Conservation (phyloP, 2,329 filamentous ascomycete genomes). For the Pseudogymnoascus sp. region DNA sequence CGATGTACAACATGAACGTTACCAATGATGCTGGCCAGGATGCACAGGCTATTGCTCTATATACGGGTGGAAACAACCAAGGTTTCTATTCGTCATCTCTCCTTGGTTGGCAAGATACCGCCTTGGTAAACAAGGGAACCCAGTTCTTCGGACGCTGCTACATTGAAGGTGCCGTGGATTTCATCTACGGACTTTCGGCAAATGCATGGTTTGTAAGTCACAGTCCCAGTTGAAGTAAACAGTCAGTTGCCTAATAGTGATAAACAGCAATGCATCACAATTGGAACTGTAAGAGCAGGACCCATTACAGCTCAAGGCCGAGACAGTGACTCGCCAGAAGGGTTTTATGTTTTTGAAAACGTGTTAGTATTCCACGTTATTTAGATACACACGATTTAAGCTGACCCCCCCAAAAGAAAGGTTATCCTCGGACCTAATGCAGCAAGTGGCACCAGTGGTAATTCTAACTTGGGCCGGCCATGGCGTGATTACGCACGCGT, state of each 20-base stretch:
- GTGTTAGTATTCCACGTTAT: background rate
- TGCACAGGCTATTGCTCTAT: slow-evolving; percentile 41
- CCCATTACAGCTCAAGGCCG: slow-evolving; percentile 40
- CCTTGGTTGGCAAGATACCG: slow-evolving; percentile 47
- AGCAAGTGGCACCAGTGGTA: slow-evolving; percentile 25
- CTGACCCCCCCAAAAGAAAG: background rate
- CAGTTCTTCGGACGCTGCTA: slow-evolving; percentile 47
- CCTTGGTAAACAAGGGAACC: slow-evolving; percentile 40
- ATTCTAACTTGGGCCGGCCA: slow-evolving; percentile 43
- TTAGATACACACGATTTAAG: background rate
- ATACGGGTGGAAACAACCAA: slow-evolving; percentile 38
- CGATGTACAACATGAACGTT: slow-evolving; percentile 50
- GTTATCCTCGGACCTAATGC: slow-evolving; percentile 14
- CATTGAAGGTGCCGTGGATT: slow-evolving; percentile 50
- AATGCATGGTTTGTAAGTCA: slow-evolving; percentile 37
- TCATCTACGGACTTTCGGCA: slow-evolving; percentile 44
- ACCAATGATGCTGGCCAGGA: slow-evolving; percentile 35
- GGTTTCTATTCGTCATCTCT: slow-evolving; percentile 49
- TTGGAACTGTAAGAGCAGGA: slow-evolving; percentile 36
- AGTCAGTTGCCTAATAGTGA: background rate
- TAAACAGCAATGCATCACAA: slow-evolving; percentile 32
- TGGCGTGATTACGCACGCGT: slow-evolving; percentile 43
- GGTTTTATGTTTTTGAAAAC: slow-evolving; percentile 20
- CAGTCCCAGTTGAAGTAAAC: background rate
- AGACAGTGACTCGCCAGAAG: slow-evolving; percentile 33